Percentiles rank a stretch among this genome's conserved stretches.
Evolutionary conservation across 352 stramenopile species (phyloP).

Genomic region (Phytophthora foliorum): DNA sequence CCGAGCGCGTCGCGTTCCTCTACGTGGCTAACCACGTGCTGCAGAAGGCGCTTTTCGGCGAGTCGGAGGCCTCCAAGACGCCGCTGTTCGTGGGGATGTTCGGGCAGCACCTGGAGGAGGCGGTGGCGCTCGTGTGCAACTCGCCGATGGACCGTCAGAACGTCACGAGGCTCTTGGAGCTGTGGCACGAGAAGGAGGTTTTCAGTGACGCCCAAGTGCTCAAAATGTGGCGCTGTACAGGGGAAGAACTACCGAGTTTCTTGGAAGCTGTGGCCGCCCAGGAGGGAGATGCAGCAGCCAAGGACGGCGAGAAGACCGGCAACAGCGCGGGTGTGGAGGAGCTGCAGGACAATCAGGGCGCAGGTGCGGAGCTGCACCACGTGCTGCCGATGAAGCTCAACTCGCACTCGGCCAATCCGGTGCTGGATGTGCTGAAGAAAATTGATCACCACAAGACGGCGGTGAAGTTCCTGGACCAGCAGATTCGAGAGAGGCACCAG

Average conservation of each 20-base stretch:
- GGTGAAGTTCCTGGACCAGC: constrained; percentile 70
- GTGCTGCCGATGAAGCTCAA: constrained; percentile 83
- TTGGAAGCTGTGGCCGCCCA: constrained; percentile 31
- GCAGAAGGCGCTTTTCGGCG: constrained; percentile 69
- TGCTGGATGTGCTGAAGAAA: constrained; percentile 82
- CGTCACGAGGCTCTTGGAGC: constrained; percentile 72
- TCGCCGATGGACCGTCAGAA: constrained; percentile 86
- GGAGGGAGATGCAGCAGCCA: constrained; percentile 11
- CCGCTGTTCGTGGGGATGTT: constrained; percentile 49
- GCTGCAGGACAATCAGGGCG: constrained; percentile 44
- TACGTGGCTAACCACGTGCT: constrained; percentile 90
- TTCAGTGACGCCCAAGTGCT: constrained; percentile 67
- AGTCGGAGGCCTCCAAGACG: constrained; percentile 23
- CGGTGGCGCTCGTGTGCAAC: constrained; percentile 85
- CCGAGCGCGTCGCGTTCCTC: constrained; percentile 83
- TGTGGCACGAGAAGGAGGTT: constrained; percentile 84
- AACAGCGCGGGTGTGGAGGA: constrained; percentile 24
- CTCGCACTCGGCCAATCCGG: constrained; percentile 75
- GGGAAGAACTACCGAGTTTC: constrained; percentile 73
- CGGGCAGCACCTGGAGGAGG: constrained; percentile 63
- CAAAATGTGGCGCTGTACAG: constrained; percentile 82
- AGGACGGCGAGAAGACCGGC: constrained; percentile 5
- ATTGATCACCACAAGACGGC: constrained; percentile 82
- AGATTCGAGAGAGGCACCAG: constrained; percentile 68
- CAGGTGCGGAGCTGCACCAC: constrained; percentile 43